Evolutionary conservation across 2,329 filamentous ascomycete genomes (phyloP), one percentile per base, ranked within the genome.

Genomic region (Paraphoma chrysanthemicola): DNA sequence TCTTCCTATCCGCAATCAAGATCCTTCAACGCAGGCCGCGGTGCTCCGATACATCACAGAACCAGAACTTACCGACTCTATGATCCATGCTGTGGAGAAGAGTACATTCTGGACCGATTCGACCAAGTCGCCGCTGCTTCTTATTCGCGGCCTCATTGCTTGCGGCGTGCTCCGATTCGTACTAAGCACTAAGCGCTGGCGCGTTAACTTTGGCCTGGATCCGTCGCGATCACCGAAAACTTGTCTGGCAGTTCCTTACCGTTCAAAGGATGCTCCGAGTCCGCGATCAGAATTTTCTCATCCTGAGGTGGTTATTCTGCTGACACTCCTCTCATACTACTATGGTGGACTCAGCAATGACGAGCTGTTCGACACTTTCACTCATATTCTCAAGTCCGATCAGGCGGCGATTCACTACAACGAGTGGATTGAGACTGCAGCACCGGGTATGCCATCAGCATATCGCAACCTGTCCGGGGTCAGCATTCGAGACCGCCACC

Each of bases 291-390:
- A 92, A 62, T 92, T 84, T 67, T 86, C 87, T 0, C 88, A 92
- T 60, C 87, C 88, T 0, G 85, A 92, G 62, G 86, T 90, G 0
- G 81, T 85, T 0, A 88, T 92, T 2, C 33, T 87, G 0, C 77
- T 92, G 1, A 92, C 89, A 0, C 87, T 85, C 11, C 74, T 93
- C 0, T 81, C 84, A 0, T 91, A 89, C 63, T 92, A 92, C 63
- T 89, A 91, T 48, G 76, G 76, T 0, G 88, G 88, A 0, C 77
- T 91, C 0, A 57, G 53, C 0, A 69, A 87, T 12, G 67, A 82
- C 0, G 79, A 88, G 1, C 65, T 91, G 0, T 79, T 80, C 8
- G 57, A 72, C 1, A 72, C 77, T 0, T 82, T 91, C 4, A 52
- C 69, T 0, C 74, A 82, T 12, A 75, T 91, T 0, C 31, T 80